Base-by-base conservation (phyloP, 495 filamentous ascomycete genomes). In the Pseudoneurospora amorphoporcata region DNA sequence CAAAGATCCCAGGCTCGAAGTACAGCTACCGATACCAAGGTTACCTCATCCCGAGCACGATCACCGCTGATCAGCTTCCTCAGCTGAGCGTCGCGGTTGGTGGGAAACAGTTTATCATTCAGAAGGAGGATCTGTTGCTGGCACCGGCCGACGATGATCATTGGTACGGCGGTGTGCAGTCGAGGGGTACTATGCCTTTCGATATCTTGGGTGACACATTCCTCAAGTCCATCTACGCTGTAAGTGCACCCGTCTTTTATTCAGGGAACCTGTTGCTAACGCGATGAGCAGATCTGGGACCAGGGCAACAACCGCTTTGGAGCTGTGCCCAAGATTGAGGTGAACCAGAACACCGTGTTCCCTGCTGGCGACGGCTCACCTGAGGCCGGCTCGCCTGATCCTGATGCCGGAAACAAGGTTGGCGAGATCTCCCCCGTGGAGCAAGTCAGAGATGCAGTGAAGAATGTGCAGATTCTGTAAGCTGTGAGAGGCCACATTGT, bases 171-270 rank as follows among this genome's bases (percentile, higher is more conserved):
- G 91, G 91, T 8, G 90, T 95, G 58, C 92, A 95, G 83, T 90
- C 87, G 19, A 84, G 92, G 42, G 92, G 92, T 14, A 78, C 81
- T 70, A 84, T 88, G 81, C 80, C 83, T 10, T 90, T 93, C 73
- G 91, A 95, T 78, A 91, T 95, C 69, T 82, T 93, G 23, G 92
- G 92, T 29, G 90, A 90, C 77, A 88, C 88, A 2, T 93, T 92
- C 78, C 80, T 94, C 80, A 92, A 92, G 85, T 87, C 86, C n/a
- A 83, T 92, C 69, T 94, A 93, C 79, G 89, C 89, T 71, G 89
- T 92, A 80, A 86, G 89, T 84, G n/a, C 35, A 35, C 14, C 58
- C 23, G 23, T 23, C 23, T 23, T 41, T 58, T 68, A 53, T 47
- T 23, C 6, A 1, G 19, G 23, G 17, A 41, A 32, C 14, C 38